phyloP scores from a whole-genome alignment of 352 stramenopile genomes.

The Phytophthora nicotianae region DNA sequence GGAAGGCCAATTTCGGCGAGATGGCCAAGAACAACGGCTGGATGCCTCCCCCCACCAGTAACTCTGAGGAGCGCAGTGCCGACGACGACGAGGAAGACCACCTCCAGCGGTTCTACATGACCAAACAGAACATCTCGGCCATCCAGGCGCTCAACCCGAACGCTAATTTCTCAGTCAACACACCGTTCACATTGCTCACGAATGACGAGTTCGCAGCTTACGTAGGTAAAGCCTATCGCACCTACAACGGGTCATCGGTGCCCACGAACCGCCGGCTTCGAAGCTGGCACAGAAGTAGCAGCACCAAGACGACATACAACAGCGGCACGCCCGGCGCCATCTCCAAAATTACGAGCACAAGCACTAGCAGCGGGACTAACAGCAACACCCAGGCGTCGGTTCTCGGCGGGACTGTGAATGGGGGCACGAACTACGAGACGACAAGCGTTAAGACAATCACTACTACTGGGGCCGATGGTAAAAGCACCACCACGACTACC shows the following conservation, averaged over 20 bases:
- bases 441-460: slow-evolving; percentile 26
- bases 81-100: slow-evolving; percentile 48
- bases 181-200: slow-evolving; percentile 61
- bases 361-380: slow-evolving; percentile 14
- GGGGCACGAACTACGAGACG: slow-evolving; percentile 6
- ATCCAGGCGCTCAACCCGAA: slow-evolving; percentile 45
- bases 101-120: slow-evolving; percentile 53
- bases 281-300: slow-evolving; percentile 33
- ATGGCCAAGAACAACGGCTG: slow-evolving; percentile 38
- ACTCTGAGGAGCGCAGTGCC: slow-evolving; percentile 31
- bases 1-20: slow-evolving; percentile 38
- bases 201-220: slow-evolving; percentile 56
- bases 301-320: slow-evolving; percentile 28
- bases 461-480: slow-evolving; percentile 27
- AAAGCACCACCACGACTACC: slow-evolving; percentile 23
- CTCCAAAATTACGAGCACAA: slow-evolving; percentile 23
- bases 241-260: slow-evolving; percentile 18
- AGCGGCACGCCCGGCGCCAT: slow-evolving; percentile 6
- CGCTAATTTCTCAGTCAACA: slow-evolving; percentile 55
- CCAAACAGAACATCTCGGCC: slow-evolving; percentile 43
- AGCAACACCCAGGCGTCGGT: slow-evolving; percentile 13
- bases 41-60: slow-evolving; percentile 27
- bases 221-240: slow-evolving; percentile 34
- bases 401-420: slow-evolving; percentile 5
- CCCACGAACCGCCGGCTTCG: slow-evolving; percentile 22